Evolutionary conservation across 106 monocot species (phyloP).

Genomic region (Dactylorhiza incarnata): DNA sequence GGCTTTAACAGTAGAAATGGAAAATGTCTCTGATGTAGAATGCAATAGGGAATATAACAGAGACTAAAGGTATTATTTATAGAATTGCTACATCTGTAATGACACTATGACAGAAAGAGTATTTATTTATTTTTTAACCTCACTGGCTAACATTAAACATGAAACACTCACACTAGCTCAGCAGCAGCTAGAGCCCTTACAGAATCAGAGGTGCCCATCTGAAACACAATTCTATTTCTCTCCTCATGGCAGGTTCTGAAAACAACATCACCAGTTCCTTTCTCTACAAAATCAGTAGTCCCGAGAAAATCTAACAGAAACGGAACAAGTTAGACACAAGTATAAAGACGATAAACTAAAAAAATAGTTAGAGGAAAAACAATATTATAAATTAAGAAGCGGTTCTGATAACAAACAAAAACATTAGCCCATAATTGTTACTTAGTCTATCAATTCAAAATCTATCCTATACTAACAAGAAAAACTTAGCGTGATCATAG

Average conservation of each 20-base stretch:
- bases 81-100: background rate
- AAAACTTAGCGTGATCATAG: no score
- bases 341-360: background rate
- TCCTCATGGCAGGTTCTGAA: slow-evolving; percentile 90
- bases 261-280: slow-evolving; percentile 61
- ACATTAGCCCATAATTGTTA: no score
- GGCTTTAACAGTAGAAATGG: no score
- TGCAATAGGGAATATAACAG: no score
- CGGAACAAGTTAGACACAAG: background rate
- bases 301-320: slow-evolving; percentile 48
- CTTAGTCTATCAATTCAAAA: no score
- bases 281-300: slow-evolving; percentile 90
- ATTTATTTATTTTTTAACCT: background rate
- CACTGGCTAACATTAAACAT: background rate
- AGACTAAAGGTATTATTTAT: no score
- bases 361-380: background rate
- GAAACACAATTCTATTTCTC: slow-evolving; percentile 77
- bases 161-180: slow-evolving; percentile 69
- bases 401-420: background rate
- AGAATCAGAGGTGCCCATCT: slow-evolving; percentile 92
- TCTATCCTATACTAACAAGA: no score
- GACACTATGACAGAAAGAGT: background rate
- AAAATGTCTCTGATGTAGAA: no score
- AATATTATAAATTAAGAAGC: background rate
- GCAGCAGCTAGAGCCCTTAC: slow-evolving; percentile 86